Conservation (phyloP, 257 asterid species). For the Ajuga chamaepitys region DNA sequence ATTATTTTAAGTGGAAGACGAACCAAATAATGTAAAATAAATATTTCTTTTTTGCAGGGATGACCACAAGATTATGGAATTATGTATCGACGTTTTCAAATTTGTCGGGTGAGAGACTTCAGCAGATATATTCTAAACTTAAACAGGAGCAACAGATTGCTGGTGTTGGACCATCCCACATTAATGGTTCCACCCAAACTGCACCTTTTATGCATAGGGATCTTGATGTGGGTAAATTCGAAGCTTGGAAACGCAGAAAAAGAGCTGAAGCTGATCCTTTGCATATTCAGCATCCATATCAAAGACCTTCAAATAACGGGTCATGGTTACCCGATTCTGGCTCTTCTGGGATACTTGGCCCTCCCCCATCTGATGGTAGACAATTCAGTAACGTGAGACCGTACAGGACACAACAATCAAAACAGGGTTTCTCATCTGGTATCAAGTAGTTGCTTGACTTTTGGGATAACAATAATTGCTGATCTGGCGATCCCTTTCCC, state of each 20-base stretch:
- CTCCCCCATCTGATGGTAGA: slow-evolving; percentile 72
- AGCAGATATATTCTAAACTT: slow-evolving; percentile 82
- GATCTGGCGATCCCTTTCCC: slow-evolving; percentile 13
- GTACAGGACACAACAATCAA: slow-evolving; percentile 52
- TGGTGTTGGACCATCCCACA: slow-evolving; percentile 63
- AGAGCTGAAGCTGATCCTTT: slow-evolving; percentile 72
- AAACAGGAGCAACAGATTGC: slow-evolving; percentile 66
- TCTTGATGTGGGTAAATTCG: slow-evolving; percentile 74
- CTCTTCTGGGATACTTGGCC: slow-evolving; percentile 86
- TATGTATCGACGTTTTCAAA: slow-evolving; percentile 83
- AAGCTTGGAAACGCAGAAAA: slow-evolving; percentile 96
- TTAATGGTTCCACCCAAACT: slow-evolving; percentile 42
- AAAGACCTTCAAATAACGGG: slow-evolving; percentile 48
- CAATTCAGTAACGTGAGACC: slow-evolving; percentile 69
- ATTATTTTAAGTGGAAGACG: neutral
- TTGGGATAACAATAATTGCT: slow-evolving; percentile 1
- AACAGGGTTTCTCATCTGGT: slow-evolving; percentile 65
- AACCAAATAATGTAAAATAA: slow-evolving; percentile 6
- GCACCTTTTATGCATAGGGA: slow-evolving; percentile 52
- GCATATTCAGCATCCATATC: slow-evolving; percentile 51
- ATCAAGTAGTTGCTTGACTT: slow-evolving; percentile 33
- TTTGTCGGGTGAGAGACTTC: slow-evolving; percentile 85
- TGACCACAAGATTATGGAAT: slow-evolving; percentile 91
- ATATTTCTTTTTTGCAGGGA: slow-evolving; percentile 41
- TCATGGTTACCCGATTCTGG: slow-evolving; percentile 56